A percentile compares a stretch with the other conserved stretches of the same genome.
Evolutionary conservation across 2,329 filamentous ascomycete species (phyloP).

Genomic region (Canariomyces notabilis): DNA sequence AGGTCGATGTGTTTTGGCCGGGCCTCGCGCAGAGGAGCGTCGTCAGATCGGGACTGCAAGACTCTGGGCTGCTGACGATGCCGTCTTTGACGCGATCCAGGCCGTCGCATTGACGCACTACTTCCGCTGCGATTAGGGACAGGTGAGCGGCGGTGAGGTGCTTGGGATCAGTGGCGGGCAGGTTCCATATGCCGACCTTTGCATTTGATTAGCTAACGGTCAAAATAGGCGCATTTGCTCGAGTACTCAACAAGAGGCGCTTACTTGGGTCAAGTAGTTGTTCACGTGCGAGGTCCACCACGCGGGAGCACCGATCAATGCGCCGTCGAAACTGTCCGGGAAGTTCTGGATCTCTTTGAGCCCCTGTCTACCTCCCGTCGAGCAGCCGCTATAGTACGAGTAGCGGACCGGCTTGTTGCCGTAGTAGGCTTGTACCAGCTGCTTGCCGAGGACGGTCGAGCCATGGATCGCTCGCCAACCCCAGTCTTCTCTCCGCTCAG

Average conservation of each 20-base stretch:
- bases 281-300: conserved; percentile 39
- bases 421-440: conserved; percentile 47
- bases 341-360: conserved; percentile 48
- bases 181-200: conserved; percentile 40
- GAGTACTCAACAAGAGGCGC: neutral
- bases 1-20: conserved; percentile 22
- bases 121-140: conserved; percentile 33
- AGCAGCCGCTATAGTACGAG: conserved; percentile 54
- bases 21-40: conserved; percentile 34
- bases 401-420: conserved; percentile 29
- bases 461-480: conserved; percentile 43
- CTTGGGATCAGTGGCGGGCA: conserved; percentile 36
- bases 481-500: conserved; percentile 37
- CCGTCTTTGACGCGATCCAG: conserved; percentile 44
- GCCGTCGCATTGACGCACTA: conserved; percentile 42
- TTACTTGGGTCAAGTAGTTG: conserved; percentile 29
- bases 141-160: conserved; percentile 41
- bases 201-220: neutral
- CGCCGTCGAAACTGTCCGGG: conserved; percentile 53
- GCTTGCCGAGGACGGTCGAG: conserved; percentile 45
- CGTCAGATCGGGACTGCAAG: conserved; percentile 38
- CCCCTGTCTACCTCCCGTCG: conserved; percentile 56
- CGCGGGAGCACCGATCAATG: conserved; percentile 46
- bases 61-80: conserved; percentile 41
- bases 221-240: neutral